Conservation (phyloP, 345 rosid species). For the Euclidium syriacum region DNA sequence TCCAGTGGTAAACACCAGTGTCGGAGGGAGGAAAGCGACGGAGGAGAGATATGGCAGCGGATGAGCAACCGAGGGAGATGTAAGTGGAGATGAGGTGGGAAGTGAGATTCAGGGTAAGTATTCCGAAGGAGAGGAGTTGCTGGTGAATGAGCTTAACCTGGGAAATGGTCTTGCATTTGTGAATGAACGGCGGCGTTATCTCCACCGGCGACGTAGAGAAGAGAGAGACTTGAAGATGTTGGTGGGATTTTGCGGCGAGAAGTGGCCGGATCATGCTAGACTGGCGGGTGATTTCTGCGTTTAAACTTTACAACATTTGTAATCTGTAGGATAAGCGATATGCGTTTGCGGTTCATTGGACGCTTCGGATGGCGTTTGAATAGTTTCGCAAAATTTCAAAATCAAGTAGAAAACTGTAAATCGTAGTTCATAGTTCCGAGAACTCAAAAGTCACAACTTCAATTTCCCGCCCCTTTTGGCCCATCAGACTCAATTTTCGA, state of each 20-base stretch:
- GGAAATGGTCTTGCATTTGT: slow-evolving; percentile 49
- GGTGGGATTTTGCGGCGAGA: slow-evolving; percentile 5
- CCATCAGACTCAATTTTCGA: not conserved
- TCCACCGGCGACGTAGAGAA: slow-evolving; percentile 24
- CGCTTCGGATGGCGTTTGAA: not conserved
- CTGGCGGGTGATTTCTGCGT: slow-evolving; percentile 21
- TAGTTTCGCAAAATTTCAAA: not conserved
- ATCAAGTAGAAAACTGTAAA: not conserved
- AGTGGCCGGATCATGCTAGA: slow-evolving; percentile 19
- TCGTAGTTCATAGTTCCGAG: not conserved
- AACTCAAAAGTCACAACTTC: not conserved
- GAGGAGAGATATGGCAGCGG: slow-evolving; percentile 51
- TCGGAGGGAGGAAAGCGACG: slow-evolving; percentile 42
- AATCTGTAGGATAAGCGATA: not conserved
- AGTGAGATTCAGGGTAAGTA: slow-evolving; percentile 34
- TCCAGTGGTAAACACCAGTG: slow-evolving; percentile 61
- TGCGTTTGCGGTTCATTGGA: not conserved
- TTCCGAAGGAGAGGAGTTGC: slow-evolving; percentile 48
- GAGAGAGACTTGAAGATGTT: slow-evolving; percentile 5
- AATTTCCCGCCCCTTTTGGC: slow-evolving; percentile 22
- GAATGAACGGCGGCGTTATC: slow-evolving; percentile 38
- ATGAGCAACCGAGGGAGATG: slow-evolving; percentile 45
- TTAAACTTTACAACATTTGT: slow-evolving; percentile 13
- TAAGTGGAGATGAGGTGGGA: slow-evolving; percentile 62
- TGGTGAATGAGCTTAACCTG: slow-evolving; percentile 61